A percentile compares a stretch with the other conserved stretches of the same genome.
These are phyloP conservation scores for Apiospora kogelbergensis DNA, from an alignment of 2,329 filamentous ascomycete species.

Conservation along the genomic window DNA sequence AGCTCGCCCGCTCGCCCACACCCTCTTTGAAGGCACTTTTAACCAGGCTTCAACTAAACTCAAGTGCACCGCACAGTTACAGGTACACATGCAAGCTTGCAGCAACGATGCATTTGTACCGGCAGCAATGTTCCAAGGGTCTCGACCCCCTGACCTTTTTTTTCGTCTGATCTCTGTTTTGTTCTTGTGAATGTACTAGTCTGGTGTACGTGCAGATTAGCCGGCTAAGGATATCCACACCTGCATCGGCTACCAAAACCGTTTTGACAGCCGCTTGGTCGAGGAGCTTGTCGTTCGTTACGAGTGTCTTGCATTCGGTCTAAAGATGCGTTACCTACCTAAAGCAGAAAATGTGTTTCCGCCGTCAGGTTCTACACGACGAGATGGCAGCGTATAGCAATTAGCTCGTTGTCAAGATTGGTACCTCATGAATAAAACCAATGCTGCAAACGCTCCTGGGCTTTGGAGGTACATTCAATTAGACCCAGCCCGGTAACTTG, in stretches of 20 bases:
- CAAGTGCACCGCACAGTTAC: background rate
- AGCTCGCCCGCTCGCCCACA: too few species aligned
- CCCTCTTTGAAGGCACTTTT: too few species aligned
- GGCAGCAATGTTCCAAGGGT: background rate
- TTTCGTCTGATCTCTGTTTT: slow-evolving; percentile 9
- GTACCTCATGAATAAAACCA: slow-evolving; percentile 17
- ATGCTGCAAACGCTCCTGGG: slow-evolving; percentile 22
- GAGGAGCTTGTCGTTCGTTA: background rate
- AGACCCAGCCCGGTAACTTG: background rate
- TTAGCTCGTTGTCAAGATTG: slow-evolving; percentile 21
- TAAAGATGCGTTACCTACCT: background rate
- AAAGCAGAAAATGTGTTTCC: background rate
- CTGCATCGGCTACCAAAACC: slow-evolving; percentile 7
- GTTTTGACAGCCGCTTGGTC: slow-evolving; percentile 8
- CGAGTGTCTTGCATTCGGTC: background rate
- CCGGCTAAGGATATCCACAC: slow-evolving; percentile 7
- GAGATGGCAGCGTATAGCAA: background rate
- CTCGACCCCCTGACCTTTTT: background rate
- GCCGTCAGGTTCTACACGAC: background rate
- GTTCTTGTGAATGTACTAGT: background rate
- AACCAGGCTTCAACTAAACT: too few species aligned
- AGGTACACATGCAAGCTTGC: background rate
- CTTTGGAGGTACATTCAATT: background rate
- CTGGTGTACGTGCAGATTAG: background rate
- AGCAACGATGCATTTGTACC: background rate